Evolutionary conservation across 2,329 filamentous ascomycete species (phyloP), one percentile per base, ranked within the genome.

Genomic region (Raffaelea albimanens): DNA sequence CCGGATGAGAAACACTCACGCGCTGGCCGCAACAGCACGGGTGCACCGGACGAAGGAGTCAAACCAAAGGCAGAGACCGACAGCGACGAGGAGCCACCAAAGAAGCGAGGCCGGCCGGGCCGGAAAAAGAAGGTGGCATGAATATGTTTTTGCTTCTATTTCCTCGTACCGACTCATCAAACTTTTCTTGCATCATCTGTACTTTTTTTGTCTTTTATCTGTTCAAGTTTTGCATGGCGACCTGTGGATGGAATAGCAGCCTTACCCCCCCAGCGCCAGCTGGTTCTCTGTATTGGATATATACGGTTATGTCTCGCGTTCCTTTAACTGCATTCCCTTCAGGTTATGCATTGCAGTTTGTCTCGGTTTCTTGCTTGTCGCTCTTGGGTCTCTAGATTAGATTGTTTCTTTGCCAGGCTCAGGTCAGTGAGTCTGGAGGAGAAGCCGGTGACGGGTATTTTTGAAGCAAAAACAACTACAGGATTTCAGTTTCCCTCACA

Each of bases 11-110:
- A 77, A 60, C 50, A 50, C 29, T 65, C 66, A 45, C 57, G 60
- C 14, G 58, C 58, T 22, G 64, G 33, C 2, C 76, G 78, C 55
- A 76, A 67, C 53, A 74, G 74, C 29, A 75, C 67, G 49, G 72
- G 25, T 29, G 25, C 25, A 29, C 13, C 25, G 13, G 25, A 13
- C 13, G 45, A 16, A 8, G 46, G 29, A 22, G 43, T 5, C 33
- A 52, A 53, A 47, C 40, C 50, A 23, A 53, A 56, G 50, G 25
- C 43, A 18, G 53, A 55, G 34, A 56, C 50, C 44, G 54, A 56
- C 13, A 55, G 57, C 53, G 67, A 69, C 20, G 61, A 61, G 10
- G 73, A 72, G 50, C 53, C 49, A 41, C 53, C 53, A 14, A 51
- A 47, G 42, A 55, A 55, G 45, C 44, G 53, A 7, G 53, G 53